These are phyloP conservation scores for Dactylellina cionopaga DNA, from an alignment of 2,329 filamentous ascomycete genomes.

Conservation along the genomic window DNA sequence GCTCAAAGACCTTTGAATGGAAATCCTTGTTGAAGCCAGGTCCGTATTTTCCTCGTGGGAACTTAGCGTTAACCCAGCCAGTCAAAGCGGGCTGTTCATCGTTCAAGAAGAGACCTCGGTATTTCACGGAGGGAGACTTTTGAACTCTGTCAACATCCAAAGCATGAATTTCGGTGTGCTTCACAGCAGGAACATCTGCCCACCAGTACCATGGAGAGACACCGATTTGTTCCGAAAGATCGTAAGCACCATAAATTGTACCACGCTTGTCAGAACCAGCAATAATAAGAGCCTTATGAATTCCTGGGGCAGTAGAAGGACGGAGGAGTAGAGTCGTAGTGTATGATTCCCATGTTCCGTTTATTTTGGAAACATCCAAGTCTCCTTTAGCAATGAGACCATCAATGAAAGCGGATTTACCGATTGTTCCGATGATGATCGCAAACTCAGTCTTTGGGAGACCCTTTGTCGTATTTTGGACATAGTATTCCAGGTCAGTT, in stretches of 20 bases:
- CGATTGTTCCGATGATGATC: constrained; percentile 76
- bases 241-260: constrained; percentile 76
- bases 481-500: constrained; percentile 44
- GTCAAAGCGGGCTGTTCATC: constrained; percentile 75
- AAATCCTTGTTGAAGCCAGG: constrained; percentile 69
- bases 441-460: constrained; percentile 62
- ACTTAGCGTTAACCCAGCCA: constrained; percentile 72
- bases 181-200: constrained; percentile 70
- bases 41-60: constrained; percentile 63
- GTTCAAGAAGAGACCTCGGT: constrained; percentile 76
- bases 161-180: constrained; percentile 68
- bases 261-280: constrained; percentile 74
- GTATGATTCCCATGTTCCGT: constrained; percentile 77
- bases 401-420: constrained; percentile 72
- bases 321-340: constrained; percentile 68
- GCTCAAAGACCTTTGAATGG: constrained; percentile 75
- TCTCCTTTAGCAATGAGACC: constrained; percentile 67
- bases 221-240: constrained; percentile 77
- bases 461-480: constrained; percentile 46
- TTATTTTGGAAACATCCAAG: constrained; percentile 68
- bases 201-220: constrained; percentile 77
- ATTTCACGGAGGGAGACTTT: constrained; percentile 71
- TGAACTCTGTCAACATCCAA: constrained; percentile 68
- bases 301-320: constrained; percentile 66
- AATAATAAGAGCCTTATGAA: constrained; percentile 71